phyloP scores from a whole-genome alignment of 495 filamentous ascomycete species.

The Copromyces sp. region DNA sequence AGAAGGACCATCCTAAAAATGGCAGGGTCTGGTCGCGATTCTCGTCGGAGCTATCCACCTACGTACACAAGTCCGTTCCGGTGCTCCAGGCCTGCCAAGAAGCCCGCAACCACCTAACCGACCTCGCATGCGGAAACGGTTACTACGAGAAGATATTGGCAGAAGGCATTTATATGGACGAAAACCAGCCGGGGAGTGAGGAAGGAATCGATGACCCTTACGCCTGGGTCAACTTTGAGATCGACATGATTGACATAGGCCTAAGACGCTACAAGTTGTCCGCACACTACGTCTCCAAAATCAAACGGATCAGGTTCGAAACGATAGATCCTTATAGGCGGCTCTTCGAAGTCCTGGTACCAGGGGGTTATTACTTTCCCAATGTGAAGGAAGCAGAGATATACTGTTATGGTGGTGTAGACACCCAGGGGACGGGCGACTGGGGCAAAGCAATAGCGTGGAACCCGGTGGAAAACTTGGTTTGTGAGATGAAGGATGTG shows the following conservation, averaged over 20 bases:
- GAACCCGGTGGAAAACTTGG: too few relatives aligned
- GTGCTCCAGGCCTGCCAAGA: neutral
- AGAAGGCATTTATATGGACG: too few relatives aligned
- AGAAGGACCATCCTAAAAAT: neutral
- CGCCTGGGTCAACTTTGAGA: neutral
- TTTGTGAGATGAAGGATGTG: too few relatives aligned
- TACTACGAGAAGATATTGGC: neutral
- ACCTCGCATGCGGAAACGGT: neutral
- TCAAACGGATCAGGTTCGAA: neutral
- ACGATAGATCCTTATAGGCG: too few relatives aligned
- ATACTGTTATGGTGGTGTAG: too few relatives aligned
- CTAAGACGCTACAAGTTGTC: neutral
- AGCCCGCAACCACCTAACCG: neutral
- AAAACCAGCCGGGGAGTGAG: neutral
- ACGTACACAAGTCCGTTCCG: neutral
- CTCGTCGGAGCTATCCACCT: neutral
- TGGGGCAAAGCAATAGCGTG: too few relatives aligned
- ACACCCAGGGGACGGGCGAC: too few relatives aligned
- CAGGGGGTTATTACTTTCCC: too few relatives aligned
- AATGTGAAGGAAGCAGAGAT: too few relatives aligned
- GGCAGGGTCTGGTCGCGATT: neutral
- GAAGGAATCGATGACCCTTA: neutral
- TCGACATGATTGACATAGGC: neutral
- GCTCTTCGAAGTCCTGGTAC: too few relatives aligned
- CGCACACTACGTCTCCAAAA: neutral